Percentiles rank a stretch among this genome's conserved stretches.
phyloP scores from a whole-genome alignment of 768 basidiomycete species.

The Mycena capillaripes region DNA sequence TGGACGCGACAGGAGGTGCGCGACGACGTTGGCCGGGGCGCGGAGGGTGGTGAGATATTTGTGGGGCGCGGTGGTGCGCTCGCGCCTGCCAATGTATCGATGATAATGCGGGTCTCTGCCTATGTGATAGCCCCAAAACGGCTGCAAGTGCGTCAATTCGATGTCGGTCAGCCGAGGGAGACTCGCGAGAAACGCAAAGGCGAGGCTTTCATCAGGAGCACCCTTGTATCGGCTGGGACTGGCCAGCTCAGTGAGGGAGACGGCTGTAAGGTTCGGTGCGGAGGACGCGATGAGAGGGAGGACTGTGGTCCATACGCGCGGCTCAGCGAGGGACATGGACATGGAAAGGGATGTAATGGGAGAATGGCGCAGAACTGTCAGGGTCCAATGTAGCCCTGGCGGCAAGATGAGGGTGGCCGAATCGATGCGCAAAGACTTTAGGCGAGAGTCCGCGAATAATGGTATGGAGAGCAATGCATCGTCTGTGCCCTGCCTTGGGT shows the following conservation, averaged over 20 bases:
- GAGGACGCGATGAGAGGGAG: not conserved
- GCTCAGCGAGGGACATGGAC: not conserved
- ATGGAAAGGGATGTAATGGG: not conserved
- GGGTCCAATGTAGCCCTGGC: constrained; percentile 1
- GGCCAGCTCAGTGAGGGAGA: not conserved
- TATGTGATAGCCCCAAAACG: not conserved
- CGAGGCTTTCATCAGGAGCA: not conserved
- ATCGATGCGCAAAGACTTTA: not conserved
- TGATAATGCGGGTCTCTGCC: no score
- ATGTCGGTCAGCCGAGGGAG: not conserved
- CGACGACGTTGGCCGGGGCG: not conserved
- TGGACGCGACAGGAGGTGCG: not conserved
- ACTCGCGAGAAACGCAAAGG: not conserved
- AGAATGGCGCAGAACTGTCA: not conserved
- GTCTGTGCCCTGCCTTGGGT: not conserved
- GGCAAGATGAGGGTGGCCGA: not conserved
- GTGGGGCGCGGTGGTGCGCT: not conserved
- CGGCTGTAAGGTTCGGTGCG: not conserved
- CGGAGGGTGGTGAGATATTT: not conserved
- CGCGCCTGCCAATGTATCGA: not conserved
- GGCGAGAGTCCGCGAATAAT: not conserved
- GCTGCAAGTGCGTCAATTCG: not conserved
- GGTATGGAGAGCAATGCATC: not conserved
- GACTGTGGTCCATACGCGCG: not conserved
- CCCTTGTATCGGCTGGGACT: not conserved